A percentile compares a stretch with the other conserved stretches of the same genome.
phyloP scores from a whole-genome alignment of 1,284 basidiomycete species.

The Fistulina hepatica region DNA sequence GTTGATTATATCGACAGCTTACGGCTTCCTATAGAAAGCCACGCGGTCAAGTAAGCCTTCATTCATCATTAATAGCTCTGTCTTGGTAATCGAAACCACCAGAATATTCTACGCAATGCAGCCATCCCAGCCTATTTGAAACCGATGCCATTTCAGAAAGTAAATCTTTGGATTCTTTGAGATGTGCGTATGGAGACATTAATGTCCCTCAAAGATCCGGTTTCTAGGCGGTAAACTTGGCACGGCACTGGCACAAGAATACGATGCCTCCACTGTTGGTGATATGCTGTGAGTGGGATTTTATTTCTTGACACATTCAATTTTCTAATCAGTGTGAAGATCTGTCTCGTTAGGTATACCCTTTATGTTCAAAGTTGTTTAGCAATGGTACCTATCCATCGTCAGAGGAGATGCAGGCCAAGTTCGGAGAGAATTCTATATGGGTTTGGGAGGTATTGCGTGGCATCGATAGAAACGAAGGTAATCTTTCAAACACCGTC shows the following conservation, averaged over 20 bases:
- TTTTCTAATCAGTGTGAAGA: conserved; percentile 22
- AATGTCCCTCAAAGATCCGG: conserved; percentile 88
- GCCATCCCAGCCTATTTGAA: conserved; percentile 76
- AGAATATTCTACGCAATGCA: conserved; percentile 76
- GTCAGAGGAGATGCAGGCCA: conserved; percentile 70
- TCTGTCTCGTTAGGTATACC: conserved; percentile 40
- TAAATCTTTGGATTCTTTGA: conserved; percentile 21
- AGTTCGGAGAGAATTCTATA: conserved; percentile 74
- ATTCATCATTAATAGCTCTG: conserved; percentile 5
- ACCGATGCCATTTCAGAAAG: conserved; percentile 83
- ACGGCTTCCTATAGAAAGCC: conserved; percentile 86
- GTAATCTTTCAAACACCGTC: conserved; percentile 27
- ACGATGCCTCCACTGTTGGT: conserved; percentile 79
- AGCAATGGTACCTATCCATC: no score
- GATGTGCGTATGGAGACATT: no score
- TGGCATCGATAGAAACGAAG: conserved; percentile 86
- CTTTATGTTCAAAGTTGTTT: no score
- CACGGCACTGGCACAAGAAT: conserved; percentile 76
- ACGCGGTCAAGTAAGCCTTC: conserved; percentile 55
- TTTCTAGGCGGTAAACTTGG: conserved; percentile 95
- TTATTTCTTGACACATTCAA: not conserved
- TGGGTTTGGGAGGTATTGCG: conserved; percentile 86
- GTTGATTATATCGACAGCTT: conserved; percentile 38
- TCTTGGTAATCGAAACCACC: conserved; percentile 6
- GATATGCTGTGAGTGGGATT: conserved; percentile 64